Conservation (phyloP, 371 early-diverging fungal species). For the Rhizopus stolonifer region DNA sequence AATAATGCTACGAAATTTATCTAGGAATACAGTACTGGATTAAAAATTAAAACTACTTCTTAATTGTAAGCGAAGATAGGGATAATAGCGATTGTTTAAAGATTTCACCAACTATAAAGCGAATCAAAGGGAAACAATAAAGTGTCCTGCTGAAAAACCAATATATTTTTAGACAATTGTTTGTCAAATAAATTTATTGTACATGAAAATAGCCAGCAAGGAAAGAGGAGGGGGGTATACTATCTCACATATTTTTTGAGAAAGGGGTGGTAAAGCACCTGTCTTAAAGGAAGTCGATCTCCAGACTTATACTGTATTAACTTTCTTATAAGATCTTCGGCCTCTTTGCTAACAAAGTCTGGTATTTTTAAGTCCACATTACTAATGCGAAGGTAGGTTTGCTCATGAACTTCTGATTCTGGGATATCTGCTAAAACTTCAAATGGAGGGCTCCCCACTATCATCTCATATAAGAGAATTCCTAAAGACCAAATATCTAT, state of each 20-base stretch:
- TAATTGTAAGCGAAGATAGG: no score
- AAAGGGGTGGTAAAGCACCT: constrained; percentile 51
- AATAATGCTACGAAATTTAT: no score
- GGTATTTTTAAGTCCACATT: constrained; percentile 88
- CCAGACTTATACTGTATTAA: constrained; percentile 77
- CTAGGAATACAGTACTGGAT: no score
- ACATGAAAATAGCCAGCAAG: no score
- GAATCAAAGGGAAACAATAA: no score
- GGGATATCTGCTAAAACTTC: constrained; percentile 57
- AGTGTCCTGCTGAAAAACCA: no score
- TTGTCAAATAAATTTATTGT: no score
- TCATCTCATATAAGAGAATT: constrained; percentile 91
- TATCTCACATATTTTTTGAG: constrained; percentile 6
- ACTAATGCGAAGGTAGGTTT: constrained; percentile 84
- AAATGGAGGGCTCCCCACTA: constrained; percentile 96
- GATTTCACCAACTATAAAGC: no score
- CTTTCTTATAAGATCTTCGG: constrained; percentile 86
- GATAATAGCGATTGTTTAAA: no score
- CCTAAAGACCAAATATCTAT: constrained; percentile 89
- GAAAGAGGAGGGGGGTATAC: no score
- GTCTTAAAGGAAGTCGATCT: constrained; percentile 73
- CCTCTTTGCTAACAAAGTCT: constrained; percentile 76
- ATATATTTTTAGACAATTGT: no score
- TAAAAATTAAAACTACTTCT: no score
- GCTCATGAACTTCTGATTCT: constrained; percentile 29